These are phyloP conservation scores for Arachis stenosperma DNA, from an alignment of 306 rosid genomes.

Conservation along the genomic window DNA sequence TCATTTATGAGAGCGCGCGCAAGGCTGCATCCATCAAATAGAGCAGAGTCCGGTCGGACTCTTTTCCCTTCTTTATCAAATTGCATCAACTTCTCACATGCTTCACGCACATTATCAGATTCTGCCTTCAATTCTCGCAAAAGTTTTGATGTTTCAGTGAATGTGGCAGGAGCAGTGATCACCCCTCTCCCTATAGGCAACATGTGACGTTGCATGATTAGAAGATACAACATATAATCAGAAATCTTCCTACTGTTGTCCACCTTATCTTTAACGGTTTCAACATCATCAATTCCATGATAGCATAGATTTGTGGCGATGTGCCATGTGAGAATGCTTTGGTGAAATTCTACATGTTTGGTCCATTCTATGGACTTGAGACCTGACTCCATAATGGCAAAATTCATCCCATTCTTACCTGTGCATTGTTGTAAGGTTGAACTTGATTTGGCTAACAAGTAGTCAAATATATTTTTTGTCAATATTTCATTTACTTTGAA, in stretches of 20 bases:
- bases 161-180: constrained; percentile 1
- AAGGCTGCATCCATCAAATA: constrained; percentile 9
- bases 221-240: constrained; percentile 19
- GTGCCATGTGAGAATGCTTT: constrained; percentile 29
- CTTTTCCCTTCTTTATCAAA: neutral
- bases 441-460: neutral
- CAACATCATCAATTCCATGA: neutral
- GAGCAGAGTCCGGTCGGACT: neutral
- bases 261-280: neutral
- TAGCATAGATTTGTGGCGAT: constrained; percentile 5
- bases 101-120: neutral
- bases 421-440: too few species aligned
- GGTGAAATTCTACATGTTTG: neutral
- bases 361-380: constrained; percentile 22
- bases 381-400: neutral
- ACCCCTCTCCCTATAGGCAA: constrained; percentile 15
- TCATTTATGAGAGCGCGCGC: neutral
- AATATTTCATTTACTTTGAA: neutral
- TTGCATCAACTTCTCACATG: neutral
- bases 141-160: neutral
- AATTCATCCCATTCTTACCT: neutral
- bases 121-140: neutral
- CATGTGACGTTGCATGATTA: neutral
- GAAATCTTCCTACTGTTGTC: neutral
- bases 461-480: neutral